Evolutionary conservation across 257 asterid species (phyloP), one percentile per base, ranked within the genome.

Genomic region (Solanum neorickii): DNA sequence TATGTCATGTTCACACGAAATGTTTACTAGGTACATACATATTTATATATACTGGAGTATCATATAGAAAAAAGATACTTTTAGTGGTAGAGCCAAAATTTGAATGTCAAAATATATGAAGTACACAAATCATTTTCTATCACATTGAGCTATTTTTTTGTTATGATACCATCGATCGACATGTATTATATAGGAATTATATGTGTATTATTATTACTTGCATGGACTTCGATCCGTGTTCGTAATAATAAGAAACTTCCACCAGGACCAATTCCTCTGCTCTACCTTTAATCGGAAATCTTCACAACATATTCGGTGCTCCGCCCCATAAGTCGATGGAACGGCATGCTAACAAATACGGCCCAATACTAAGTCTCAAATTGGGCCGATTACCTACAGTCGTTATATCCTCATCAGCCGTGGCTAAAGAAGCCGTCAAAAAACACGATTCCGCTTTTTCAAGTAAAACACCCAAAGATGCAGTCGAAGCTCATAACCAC

Each of bases 251-350:
- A 84, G 7, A 70, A 70, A 42, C 92, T 93, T 8, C 97, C 96
- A 11, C 96, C 96, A 18, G 96, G 98, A n/a, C 98, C 99, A 9
- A 49, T 90, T 20, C 97, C 98, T 25, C 83, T 95, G 47, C 98
- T 25, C 83, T 95, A 56, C 99, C 98, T 2, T 37, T 96, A 35
- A 90, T 96, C 72, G 98, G 98, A 18, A 95, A 89, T 90, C 94
- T 95, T 87, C 97, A 3, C 6, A 75, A 95, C 84, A 47, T 94
- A 60, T 95, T 96, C 12, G 97, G 97, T 42, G 93, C 90, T 13
- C 93, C 92, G 2, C 96, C 98, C 76, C 98, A 96, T 90, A 86
- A 91, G 29, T 94, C 97, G 76, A 88, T 96, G 3, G 89, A 98
- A 0, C 62, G 85, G 7, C 92, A 94, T 5, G 93, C 98, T 89